These are phyloP conservation scores for Fomes fomentarius DNA, from an alignment of 1,284 basidiomycete genomes.

Conservation along the genomic window DNA sequence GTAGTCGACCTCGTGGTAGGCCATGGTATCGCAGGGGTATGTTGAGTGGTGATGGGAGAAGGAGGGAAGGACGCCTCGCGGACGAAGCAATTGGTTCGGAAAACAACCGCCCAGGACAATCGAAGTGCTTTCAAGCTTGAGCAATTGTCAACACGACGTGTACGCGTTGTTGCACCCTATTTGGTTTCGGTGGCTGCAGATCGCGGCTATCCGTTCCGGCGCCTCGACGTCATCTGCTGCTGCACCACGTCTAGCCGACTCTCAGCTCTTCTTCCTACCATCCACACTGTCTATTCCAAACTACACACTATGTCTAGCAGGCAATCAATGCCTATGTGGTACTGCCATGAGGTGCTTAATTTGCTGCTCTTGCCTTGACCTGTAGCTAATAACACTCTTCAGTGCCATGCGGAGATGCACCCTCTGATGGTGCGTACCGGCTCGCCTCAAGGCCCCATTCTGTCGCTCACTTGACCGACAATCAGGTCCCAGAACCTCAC, in stretches of 20 bases:
- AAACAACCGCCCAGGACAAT: conserved; percentile 11
- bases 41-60: neutral
- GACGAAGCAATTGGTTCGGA: conserved; percentile 11
- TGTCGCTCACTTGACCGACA: conserved; percentile 9
- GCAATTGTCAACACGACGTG: conserved; percentile 25
- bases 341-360: conserved; percentile 72
- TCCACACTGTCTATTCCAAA: neutral
- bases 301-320: conserved; percentile 53
- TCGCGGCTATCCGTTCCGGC: conserved; percentile 3
- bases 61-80: conserved; percentile 2
- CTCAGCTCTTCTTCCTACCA: conserved; percentile 2
- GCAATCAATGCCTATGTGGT: conserved; percentile 76
- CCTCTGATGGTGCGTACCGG: conserved; percentile 72
- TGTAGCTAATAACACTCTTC: conserved; percentile 18
- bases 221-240: conserved; percentile 24
- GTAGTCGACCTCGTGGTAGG: conserved; percentile 23
- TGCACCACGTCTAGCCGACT: neutral
- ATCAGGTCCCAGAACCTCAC: conserved; percentile 72
- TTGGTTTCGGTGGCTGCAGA: conserved; percentile 22
- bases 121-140: neutral
- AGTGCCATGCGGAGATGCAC: conserved; percentile 81
- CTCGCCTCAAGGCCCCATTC: neutral
- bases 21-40: conserved; percentile 7
- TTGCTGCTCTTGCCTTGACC: neutral
- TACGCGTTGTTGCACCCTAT: conserved; percentile 24